These are phyloP conservation scores for Chalciporus chontae DNA, from an alignment of 768 basidiomycete species.

Conservation along the genomic window DNA sequence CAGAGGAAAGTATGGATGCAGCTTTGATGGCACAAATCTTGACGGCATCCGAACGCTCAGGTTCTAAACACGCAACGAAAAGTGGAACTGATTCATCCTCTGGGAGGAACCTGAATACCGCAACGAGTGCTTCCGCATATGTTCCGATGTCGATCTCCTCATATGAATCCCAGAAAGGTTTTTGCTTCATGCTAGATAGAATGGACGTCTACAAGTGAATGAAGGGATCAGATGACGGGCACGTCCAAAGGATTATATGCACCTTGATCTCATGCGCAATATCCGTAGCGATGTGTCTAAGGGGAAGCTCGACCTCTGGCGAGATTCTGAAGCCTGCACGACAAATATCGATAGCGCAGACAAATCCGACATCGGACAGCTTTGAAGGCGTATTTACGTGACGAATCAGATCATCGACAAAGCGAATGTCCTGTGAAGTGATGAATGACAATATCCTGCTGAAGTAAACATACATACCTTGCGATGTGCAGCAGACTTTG, in stretches of 20 bases:
- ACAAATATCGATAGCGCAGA: constrained; percentile 76
- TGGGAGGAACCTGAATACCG: constrained; percentile 67
- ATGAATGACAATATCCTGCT: background rate
- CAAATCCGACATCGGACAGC: constrained; percentile 61
- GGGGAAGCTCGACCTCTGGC: constrained; percentile 55
- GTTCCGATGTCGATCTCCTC: constrained; percentile 77
- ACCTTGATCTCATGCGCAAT: constrained; percentile 82
- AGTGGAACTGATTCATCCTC: constrained; percentile 56
- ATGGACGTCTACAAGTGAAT: constrained; percentile 20
- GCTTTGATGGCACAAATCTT: constrained; percentile 78
- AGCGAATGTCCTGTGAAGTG: constrained; percentile 43
- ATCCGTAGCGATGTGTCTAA: constrained; percentile 66
- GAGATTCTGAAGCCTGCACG: constrained; percentile 56
- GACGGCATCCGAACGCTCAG: constrained; percentile 76
- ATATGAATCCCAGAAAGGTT: constrained; percentile 66
- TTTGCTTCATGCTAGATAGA: constrained; percentile 34
- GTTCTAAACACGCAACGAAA: constrained; percentile 63
- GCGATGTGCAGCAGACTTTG: constrained; percentile 29
- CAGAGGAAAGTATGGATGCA: constrained; percentile 60
- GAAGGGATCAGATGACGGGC: background rate
- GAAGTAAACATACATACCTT: constrained; percentile 17
- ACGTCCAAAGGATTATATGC: constrained; percentile 19
- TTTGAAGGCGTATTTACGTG: constrained; percentile 54
- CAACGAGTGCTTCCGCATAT: constrained; percentile 70
- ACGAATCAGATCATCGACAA: constrained; percentile 60